Conservation (phyloP, 305 asterid genomes). For the Fraxinus sp. region DNA sequence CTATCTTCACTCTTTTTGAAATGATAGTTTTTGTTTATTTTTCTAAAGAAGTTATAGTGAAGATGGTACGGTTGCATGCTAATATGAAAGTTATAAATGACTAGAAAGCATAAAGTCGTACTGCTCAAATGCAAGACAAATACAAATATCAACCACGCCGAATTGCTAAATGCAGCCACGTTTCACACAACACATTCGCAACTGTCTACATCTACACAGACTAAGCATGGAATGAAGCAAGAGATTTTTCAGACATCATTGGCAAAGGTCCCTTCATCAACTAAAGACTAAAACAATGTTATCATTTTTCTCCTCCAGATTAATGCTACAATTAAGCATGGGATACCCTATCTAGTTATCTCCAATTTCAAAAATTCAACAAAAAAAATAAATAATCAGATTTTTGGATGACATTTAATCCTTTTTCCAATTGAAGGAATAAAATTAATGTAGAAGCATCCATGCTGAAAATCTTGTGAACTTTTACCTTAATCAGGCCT, state of each 20-base stretch:
- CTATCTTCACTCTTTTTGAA: background rate
- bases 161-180: background rate
- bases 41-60: background rate
- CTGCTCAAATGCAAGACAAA: background rate
- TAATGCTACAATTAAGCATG: background rate
- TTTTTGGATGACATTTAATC: background rate
- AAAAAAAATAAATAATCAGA: background rate
- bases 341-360: background rate
- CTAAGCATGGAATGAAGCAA: background rate
- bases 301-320: background rate
- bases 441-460: constrained; percentile 4
- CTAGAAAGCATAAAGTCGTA: too few relatives aligned
- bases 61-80: background rate
- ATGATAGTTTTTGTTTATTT: background rate
- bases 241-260: background rate
- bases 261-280: background rate
- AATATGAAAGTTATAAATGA: background rate
- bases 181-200: background rate
- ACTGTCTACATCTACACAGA: background rate
- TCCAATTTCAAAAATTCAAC: background rate
- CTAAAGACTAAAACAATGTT: background rate
- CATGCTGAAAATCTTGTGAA: background rate
- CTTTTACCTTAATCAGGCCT: constrained; percentile 79
- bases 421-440: background rate
- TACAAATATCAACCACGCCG: background rate